A percentile compares a stretch with the other conserved stretches of the same genome.
Conservation (phyloP, 2,329 filamentous ascomycete species). For the Aspergillus ruber region DNA sequence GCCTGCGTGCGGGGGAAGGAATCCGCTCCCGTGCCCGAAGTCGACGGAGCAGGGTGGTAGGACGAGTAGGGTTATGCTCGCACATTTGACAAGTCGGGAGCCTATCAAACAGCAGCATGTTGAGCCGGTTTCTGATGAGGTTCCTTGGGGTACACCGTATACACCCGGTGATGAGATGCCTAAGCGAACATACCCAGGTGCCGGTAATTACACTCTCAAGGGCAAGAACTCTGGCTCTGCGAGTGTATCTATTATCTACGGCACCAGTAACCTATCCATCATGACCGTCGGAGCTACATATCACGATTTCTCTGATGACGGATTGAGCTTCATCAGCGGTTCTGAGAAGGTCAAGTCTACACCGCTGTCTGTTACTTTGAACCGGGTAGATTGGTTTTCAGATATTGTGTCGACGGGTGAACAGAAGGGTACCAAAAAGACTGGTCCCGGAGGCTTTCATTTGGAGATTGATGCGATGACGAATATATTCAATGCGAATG, state of each 20-base stretch:
- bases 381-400: constrained; percentile 34
- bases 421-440: constrained; percentile 31
- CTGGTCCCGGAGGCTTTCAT: constrained; percentile 34
- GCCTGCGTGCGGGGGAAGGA: constrained; percentile 40
- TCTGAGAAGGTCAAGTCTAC: constrained; percentile 28
- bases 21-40: constrained; percentile 36
- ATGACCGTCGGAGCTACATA: constrained; percentile 31
- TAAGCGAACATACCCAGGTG: background rate
- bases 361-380: constrained; percentile 15
- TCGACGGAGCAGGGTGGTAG: constrained; percentile 36
- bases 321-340: constrained; percentile 26
- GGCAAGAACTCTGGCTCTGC: constrained; percentile 10
- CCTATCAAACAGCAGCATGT: constrained; percentile 18
- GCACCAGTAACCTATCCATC: constrained; percentile 5
- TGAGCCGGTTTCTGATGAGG: constrained; percentile 14
- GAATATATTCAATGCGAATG: constrained; percentile 39
- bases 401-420: constrained; percentile 30
- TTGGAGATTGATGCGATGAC: constrained; percentile 32
- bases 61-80: constrained; percentile 39
- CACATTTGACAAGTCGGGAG: constrained; percentile 28
- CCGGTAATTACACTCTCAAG: constrained; percentile 12
- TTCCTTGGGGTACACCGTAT: constrained; percentile 14
- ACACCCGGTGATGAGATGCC: constrained; percentile 5
- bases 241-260: constrained; percentile 1
- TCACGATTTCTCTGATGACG: constrained; percentile 33